phyloP scores from a whole-genome alignment of 768 basidiomycete genomes.

The Suillus sp. region DNA sequence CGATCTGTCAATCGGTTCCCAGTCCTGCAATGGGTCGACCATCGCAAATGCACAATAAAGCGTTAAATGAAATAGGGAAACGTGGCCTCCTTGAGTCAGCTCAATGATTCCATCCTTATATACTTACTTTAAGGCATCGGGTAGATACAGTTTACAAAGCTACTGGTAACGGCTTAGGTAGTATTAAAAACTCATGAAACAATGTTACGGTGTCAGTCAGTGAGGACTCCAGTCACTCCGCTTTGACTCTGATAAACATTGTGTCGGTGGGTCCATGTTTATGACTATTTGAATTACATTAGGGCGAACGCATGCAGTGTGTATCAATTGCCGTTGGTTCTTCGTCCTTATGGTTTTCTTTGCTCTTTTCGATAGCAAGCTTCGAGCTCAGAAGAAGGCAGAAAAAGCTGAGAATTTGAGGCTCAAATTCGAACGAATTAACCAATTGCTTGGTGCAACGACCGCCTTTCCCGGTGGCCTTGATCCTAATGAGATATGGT shows the following conservation, averaged over 20 bases:
- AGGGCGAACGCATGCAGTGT: not conserved
- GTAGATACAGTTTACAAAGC: not conserved
- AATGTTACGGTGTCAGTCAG: not conserved
- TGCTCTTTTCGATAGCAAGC: not conserved
- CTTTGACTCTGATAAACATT: not conserved
- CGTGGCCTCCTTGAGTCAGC: not conserved
- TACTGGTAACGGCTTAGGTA: not conserved
- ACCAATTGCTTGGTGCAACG: not conserved
- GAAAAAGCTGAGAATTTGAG: not conserved
- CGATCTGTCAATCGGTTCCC: not conserved
- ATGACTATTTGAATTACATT: not conserved
- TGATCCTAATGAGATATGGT: constrained; percentile 5
- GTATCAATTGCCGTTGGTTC: no score
- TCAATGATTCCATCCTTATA: not conserved
- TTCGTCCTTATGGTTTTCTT: not conserved
- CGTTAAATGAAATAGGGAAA: not conserved
- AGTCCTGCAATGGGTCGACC: not conserved
- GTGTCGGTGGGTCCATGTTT: not conserved
- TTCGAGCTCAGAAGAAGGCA: not conserved
- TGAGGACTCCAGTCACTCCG: not conserved
- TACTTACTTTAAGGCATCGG: not conserved
- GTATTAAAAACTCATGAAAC: not conserved
- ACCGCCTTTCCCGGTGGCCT: not conserved
- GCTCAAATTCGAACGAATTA: not conserved
- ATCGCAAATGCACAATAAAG: not conserved